Evolutionary conservation across 805 yeast species (phyloP).

Genomic region (Wickerhamiella bombiphila): DNA sequence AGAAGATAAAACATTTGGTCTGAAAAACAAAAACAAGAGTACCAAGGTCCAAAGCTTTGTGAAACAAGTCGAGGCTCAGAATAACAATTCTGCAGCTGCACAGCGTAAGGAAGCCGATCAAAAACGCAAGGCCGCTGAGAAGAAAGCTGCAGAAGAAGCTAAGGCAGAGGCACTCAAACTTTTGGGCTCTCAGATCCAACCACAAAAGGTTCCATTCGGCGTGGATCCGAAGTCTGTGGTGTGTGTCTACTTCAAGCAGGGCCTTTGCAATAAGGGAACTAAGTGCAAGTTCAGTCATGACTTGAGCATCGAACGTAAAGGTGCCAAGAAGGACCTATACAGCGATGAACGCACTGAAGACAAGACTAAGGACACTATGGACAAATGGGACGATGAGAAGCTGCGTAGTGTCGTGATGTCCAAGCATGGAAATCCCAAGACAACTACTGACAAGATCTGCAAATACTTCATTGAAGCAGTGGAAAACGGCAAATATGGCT

Average conservation of each 20-base stretch:
- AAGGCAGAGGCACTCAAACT: constrained; percentile 73
- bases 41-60: constrained; percentile 70
- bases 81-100: constrained; percentile 37
- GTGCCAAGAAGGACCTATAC: constrained; percentile 80
- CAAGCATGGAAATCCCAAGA: constrained; percentile 86
- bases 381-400: constrained; percentile 93
- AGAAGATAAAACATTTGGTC: constrained; percentile 86
- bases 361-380: constrained; percentile 80
- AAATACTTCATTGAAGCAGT: constrained; percentile 91
- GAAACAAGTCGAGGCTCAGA: constrained; percentile 51
- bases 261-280: constrained; percentile 50
- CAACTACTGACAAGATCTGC: constrained; percentile 92
- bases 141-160: constrained; percentile 82
- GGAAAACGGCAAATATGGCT: constrained; percentile 93
- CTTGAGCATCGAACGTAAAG: constrained; percentile 68
- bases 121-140: constrained; percentile 55
- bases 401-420: constrained; percentile 72
- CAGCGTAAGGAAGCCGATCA: constrained; percentile 65
- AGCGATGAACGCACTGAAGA: constrained; percentile 60
- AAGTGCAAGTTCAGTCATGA: constrained; percentile 92
- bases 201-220: constrained; percentile 86
- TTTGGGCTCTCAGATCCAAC: constrained; percentile 47
- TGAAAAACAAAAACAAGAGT: constrained; percentile 90
- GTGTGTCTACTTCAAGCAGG: constrained; percentile 79
- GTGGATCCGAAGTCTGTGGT: constrained; percentile 91